Conservation (phyloP, 2,329 filamentous ascomycete species). For the Orbilia oligospora region DNA sequence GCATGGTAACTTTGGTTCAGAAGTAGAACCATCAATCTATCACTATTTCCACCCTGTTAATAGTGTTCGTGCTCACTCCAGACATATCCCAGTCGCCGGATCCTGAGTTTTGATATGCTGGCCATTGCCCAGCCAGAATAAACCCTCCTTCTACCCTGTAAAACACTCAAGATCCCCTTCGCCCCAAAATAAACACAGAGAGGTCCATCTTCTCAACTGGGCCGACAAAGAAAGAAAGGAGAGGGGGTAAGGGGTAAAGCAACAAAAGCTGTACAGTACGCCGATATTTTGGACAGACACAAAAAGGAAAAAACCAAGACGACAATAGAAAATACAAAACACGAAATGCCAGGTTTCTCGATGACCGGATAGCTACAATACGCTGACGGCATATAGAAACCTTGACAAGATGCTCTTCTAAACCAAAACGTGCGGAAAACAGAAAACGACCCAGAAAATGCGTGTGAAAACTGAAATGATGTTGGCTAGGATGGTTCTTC, state of each 20-base stretch:
- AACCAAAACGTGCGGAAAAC: slow-evolving; percentile 30
- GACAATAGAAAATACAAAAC: slow-evolving; percentile 5
- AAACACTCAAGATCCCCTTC: slow-evolving; percentile 37
- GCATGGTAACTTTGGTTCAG: slow-evolving; percentile 22
- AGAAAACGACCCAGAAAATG: slow-evolving; percentile 21
- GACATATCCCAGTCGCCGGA: slow-evolving; percentile 26
- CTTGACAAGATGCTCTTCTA: slow-evolving; percentile 53
- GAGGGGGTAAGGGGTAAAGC: slow-evolving; percentile 14
- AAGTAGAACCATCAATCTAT: slow-evolving; percentile 21
- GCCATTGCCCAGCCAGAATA: slow-evolving; percentile 16
- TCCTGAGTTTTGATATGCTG: slow-evolving; percentile 23
- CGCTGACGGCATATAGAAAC: slow-evolving; percentile 26
- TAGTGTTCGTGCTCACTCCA: slow-evolving; percentile 20
- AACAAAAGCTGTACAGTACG: slow-evolving; percentile 33
- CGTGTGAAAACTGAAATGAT: slow-evolving; percentile 15
- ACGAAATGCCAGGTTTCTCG: slow-evolving; percentile 1
- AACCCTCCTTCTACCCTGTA: slow-evolving; percentile 21
- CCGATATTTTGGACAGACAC: slow-evolving; percentile 37
- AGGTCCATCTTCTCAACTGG: slow-evolving; percentile 16
- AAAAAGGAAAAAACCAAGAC: slow-evolving; percentile 21
- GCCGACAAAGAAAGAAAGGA: slow-evolving; percentile 19
- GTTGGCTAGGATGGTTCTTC: slow-evolving; percentile 43
- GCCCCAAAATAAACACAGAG: slow-evolving; percentile 15
- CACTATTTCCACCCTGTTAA: slow-evolving; percentile 29
- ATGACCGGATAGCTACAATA: slow-evolving; percentile 6